These are phyloP conservation scores for Lenwebbia sp. DNA, from an alignment of 345 rosid species.

Conservation along the genomic window DNA sequence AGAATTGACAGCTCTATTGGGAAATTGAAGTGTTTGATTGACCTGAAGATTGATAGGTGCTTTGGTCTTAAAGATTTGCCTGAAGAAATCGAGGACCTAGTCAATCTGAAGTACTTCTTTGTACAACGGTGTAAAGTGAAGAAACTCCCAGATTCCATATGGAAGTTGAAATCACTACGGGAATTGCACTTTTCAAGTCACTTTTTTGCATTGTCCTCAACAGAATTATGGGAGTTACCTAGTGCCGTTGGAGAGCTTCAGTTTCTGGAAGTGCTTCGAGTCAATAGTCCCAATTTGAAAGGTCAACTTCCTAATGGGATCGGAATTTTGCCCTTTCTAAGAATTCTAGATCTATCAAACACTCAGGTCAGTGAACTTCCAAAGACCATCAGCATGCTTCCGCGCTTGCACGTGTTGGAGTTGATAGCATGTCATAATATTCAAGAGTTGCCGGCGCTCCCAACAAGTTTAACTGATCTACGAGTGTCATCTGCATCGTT, in stretches of 20 bases:
- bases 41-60: fast-evolving
- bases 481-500: fast-evolving
- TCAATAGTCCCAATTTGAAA: fast-evolving
- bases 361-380: background rate
- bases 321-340: background rate
- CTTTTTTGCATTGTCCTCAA: background rate
- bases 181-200: fast-evolving
- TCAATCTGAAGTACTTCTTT: background rate
- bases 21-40: background rate
- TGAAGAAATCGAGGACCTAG: background rate
- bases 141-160: background rate
- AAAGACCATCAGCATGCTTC: background rate
- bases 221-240: background rate
- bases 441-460: background rate
- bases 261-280: background rate
- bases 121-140: fast-evolving
- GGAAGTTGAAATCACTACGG: background rate
- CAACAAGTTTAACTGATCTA: background rate
- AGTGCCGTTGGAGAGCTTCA: background rate
- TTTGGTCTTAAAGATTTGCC: background rate
- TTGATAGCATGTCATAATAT: background rate
- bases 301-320: background rate
- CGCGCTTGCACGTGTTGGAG: fast-evolving
- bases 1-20: background rate
- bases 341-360: fast-evolving